These are phyloP conservation scores for Lolium rigidum DNA, from an alignment of 176 grass and related monocot species.

Conservation along the genomic window DNA sequence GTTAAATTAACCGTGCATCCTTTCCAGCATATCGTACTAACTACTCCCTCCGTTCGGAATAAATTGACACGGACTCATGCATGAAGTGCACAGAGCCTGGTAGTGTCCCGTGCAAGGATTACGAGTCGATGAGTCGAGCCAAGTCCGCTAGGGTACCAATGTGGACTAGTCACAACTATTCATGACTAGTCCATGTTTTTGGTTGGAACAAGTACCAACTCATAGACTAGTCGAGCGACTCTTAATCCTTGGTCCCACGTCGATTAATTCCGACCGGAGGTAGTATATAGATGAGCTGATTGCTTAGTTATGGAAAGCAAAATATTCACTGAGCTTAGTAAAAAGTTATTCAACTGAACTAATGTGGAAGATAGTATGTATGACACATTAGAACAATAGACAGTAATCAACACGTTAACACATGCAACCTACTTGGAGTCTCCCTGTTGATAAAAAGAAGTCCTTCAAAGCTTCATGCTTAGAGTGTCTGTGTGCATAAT, in stretches of 20 bases:
- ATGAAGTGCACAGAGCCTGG: too few relatives aligned
- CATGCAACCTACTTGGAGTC: constrained; percentile 78
- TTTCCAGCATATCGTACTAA: constrained; percentile 24
- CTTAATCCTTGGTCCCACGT: too few relatives aligned
- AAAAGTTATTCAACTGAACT: constrained; percentile 28
- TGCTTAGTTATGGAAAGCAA: constrained; percentile 32
- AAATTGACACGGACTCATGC: too few relatives aligned
- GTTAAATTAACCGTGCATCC: constrained; percentile 17
- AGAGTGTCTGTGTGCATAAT: constrained; percentile 64
- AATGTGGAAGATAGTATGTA: constrained; percentile 22
- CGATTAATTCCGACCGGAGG: too few relatives aligned
- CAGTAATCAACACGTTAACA: constrained; percentile 28
- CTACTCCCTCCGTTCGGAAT: too few relatives aligned
- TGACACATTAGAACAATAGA: constrained; percentile 38
- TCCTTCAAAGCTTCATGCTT: constrained; percentile 98
- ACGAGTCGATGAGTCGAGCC: too few relatives aligned
- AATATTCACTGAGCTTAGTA: constrained; percentile 24
- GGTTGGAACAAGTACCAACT: too few relatives aligned
- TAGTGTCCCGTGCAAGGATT: too few relatives aligned
- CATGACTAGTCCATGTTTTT: too few relatives aligned
- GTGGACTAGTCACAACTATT: too few relatives aligned
- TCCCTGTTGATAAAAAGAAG: constrained; percentile 92
- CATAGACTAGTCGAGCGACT: too few relatives aligned
- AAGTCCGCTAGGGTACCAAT: too few relatives aligned
- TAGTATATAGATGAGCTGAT: constrained; percentile 17